Conservation (phyloP, 179 eudicot genomes). For the Silene vulgaris region DNA sequence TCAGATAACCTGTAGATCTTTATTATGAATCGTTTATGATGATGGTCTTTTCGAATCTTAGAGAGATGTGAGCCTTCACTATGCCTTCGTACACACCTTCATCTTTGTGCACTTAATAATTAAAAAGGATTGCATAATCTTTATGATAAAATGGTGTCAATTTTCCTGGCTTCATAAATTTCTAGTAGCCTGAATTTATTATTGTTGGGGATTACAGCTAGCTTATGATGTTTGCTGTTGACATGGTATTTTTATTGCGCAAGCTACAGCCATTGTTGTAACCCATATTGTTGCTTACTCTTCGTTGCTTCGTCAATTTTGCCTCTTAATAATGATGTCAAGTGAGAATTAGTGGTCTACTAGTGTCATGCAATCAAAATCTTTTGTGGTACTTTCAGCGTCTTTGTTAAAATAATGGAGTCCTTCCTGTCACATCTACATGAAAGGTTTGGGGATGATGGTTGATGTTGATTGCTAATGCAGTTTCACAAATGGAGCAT, state of each 20-base stretch:
- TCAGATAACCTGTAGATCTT: not conserved
- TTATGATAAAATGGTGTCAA: not conserved
- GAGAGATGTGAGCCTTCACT: too few species aligned
- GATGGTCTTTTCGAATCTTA: too few species aligned
- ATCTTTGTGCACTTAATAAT: too few species aligned
- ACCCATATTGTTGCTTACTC: not conserved
- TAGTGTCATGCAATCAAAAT: not conserved
- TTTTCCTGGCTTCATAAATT: not conserved
- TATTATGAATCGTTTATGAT: too few species aligned
- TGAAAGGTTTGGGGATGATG: not conserved
- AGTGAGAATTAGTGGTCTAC: not conserved
- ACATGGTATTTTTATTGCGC: not conserved
- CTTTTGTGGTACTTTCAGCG: not conserved
- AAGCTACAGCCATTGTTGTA: too few species aligned
- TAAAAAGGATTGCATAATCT: too few species aligned
- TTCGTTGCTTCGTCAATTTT: not conserved
- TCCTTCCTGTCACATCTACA: not conserved
- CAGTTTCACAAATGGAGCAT: constrained; percentile 76
- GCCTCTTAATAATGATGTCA: not conserved
- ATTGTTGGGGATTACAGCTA: not conserved
- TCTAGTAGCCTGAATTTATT: not conserved
- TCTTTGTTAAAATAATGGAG: not conserved
- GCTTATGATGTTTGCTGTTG: not conserved
- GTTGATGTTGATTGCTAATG: constrained; percentile 20
- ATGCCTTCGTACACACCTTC: not conserved